Evolutionary conservation across 225 moss, liverwort and hornwort species (phyloP), one percentile per base, ranked within the genome.

Genomic region (Pleurozium schreberi): DNA sequence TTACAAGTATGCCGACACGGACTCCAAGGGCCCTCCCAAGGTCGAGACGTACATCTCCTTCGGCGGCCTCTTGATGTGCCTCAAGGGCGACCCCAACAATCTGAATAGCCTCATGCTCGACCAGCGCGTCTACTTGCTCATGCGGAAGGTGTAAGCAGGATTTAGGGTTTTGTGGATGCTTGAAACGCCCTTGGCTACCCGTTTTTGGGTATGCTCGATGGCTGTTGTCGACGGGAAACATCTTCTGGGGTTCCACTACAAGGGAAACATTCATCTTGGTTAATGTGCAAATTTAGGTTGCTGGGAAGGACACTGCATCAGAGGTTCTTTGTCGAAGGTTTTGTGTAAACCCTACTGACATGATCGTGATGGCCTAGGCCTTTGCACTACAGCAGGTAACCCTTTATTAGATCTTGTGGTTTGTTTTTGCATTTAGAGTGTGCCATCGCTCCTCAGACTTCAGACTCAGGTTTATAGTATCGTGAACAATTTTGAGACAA

Each of bases 11-110:
- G 90, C 93, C 50, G 95, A 95, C 50, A 92, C 91, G 74, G 98
- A 96, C 47, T 91, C 93, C 80, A 92, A 82, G 81, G 95, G 96
- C 47, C 88, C 94, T 28, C 93, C 91, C 66, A 98, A 98, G 88
- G 96, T 96, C 40, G 98, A 98, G 81, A 90, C 95, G 30, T 96
- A 95, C 78, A 89, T 98, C 79, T 98, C 98, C 25, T 98, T 93
- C 69, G 98, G 98, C 26, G 98, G 98, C 22, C 96, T 98, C 67
- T 87, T 97, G 84, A 98, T 98, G 98, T 96, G 95, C 89, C 84
- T 98, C 58, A 98, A 97, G 91, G 96, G 98, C 73, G 98, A 98
- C 87, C 98, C 98, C 1, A 96, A 94, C 86, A 95, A 98, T 80
- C 84, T 98, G 81, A 94, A 90, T 68, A 93, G 93, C 84, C 95